These are phyloP conservation scores for Pyronema omphalodes DNA, from an alignment of 495 filamentous ascomycete genomes.

Conservation along the genomic window DNA sequence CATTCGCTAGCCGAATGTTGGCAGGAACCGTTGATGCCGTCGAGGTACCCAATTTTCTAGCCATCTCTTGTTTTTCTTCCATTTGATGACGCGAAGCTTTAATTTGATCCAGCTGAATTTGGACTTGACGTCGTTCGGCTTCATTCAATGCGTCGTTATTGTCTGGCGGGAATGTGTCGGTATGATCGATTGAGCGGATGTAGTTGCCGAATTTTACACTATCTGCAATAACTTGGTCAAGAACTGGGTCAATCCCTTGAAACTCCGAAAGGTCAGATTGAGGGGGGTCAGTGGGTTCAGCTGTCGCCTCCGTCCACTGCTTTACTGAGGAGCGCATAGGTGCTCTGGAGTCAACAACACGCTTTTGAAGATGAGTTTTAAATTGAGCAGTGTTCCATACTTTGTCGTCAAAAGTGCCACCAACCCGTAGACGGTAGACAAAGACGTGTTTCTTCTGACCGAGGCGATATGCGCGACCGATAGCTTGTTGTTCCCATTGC, in stretches of 20 bases:
- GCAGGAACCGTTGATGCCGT: too few relatives aligned
- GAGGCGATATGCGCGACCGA: constrained; percentile 73
- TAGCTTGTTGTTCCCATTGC: constrained; percentile 65
- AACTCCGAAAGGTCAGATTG: constrained; percentile 36
- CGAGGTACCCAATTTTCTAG: background rate
- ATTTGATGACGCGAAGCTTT: background rate
- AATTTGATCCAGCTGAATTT: background rate
- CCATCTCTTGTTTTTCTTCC: background rate
- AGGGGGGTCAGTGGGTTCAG: constrained; percentile 33
- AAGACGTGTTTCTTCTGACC: constrained; percentile 69
- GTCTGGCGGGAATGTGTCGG: constrained; percentile 40
- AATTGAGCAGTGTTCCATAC: constrained; percentile 54
- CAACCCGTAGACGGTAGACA: constrained; percentile 69
- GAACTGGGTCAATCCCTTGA: constrained; percentile 47
- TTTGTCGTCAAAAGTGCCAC: constrained; percentile 60
- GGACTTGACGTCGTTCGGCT: constrained; percentile 30
- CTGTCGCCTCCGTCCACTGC: constrained; percentile 26
- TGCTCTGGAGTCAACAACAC: constrained; percentile 72
- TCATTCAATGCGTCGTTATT: constrained; percentile 35
- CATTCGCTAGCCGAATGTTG: too few relatives aligned
- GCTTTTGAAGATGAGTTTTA: constrained; percentile 59
- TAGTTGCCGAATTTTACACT: constrained; percentile 11
- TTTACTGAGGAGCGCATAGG: constrained; percentile 38
- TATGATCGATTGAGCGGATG: constrained; percentile 38
- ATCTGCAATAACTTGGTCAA: constrained; percentile 45